These are phyloP conservation scores for Thraustochytrium striatum DNA, from an alignment of 352 stramenopile species.

Conservation along the genomic window DNA sequence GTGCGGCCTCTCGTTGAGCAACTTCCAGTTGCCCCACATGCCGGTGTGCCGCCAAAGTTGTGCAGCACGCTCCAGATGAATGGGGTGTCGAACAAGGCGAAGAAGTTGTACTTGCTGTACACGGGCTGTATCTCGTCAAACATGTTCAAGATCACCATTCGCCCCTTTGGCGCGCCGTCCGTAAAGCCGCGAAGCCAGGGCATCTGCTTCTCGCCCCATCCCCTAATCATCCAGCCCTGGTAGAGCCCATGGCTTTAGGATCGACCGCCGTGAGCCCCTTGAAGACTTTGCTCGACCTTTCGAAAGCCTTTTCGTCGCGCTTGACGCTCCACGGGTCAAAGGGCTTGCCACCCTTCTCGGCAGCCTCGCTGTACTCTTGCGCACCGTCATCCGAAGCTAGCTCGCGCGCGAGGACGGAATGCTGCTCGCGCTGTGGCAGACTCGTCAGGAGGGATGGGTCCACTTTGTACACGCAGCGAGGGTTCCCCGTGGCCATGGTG, in stretches of 20 bases:
- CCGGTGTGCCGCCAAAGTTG: conserved; percentile 57
- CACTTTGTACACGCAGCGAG: not conserved
- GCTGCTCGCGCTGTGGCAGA: no score
- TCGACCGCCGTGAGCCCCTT: conserved; percentile 52
- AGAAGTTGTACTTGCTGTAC: conserved; percentile 54
- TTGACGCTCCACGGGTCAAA: no score
- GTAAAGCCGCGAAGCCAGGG: conserved; percentile 54
- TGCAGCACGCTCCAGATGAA: conserved; percentile 57
- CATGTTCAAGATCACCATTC: conserved; percentile 57
- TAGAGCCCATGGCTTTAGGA: conserved; percentile 53
- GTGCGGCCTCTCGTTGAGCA: conserved; percentile 44
- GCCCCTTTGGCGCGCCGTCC: conserved; percentile 45
- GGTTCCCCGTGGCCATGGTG: no score
- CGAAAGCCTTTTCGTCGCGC: conserved; percentile 46
- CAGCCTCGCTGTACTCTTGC: no score
- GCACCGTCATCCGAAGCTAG: no score
- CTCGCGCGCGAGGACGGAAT: no score
- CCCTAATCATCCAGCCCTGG: conserved; percentile 56
- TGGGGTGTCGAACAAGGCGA: conserved; percentile 52
- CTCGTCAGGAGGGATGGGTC: not conserved
- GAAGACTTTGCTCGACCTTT: conserved; percentile 50
- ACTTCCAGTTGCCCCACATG: conserved; percentile 51
- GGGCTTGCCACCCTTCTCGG: no score
- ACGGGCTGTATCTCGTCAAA: conserved; percentile 38
- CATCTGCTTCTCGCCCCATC: conserved; percentile 51